Percentiles rank a stretch among this genome's conserved stretches.
Conservation (phyloP, 2,329 filamentous ascomycete genomes). For the Diplocarpon mali region DNA sequence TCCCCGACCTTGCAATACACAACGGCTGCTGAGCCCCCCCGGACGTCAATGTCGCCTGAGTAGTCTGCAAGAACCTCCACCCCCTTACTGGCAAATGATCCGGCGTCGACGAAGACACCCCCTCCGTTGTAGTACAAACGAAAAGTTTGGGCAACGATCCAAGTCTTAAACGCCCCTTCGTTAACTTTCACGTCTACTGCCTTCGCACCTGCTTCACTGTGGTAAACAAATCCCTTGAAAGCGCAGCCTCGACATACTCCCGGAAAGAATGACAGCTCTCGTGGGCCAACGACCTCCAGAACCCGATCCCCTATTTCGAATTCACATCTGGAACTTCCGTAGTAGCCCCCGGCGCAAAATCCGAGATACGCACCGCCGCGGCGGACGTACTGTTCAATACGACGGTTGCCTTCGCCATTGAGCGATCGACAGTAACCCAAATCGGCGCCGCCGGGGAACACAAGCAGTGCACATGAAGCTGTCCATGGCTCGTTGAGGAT, state of each 20-base stretch:
- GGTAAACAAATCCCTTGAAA: constrained; percentile 82
- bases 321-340: constrained; percentile 70
- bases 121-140: constrained; percentile 88
- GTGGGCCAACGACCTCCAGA: constrained; percentile 74
- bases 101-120: constrained; percentile 79
- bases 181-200: constrained; percentile 58
- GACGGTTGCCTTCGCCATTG: constrained; percentile 77
- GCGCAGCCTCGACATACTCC: constrained; percentile 77
- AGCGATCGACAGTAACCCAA: constrained; percentile 79
- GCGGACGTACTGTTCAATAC: constrained; percentile 76
- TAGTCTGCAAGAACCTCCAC: constrained; percentile 80
- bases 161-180: constrained; percentile 43
- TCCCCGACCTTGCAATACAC: constrained; percentile 76
- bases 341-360: constrained; percentile 92
- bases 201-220: constrained; percentile 73
- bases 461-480: constrained; percentile 73
- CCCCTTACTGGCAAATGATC: constrained; percentile 46
- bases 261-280: constrained; percentile 83
- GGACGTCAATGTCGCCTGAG: constrained; percentile 60
- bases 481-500: constrained; percentile 89
- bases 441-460: constrained; percentile 91
- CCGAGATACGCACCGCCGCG: constrained; percentile 79
- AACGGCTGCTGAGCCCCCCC: constrained; percentile 67
- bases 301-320: constrained; percentile 78
- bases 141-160: constrained; percentile 49